Evolutionary conservation across 1,139 yeast genomes (phyloP), one percentile per base, ranked within the genome.

Genomic region (Torulaspora globosa): DNA sequence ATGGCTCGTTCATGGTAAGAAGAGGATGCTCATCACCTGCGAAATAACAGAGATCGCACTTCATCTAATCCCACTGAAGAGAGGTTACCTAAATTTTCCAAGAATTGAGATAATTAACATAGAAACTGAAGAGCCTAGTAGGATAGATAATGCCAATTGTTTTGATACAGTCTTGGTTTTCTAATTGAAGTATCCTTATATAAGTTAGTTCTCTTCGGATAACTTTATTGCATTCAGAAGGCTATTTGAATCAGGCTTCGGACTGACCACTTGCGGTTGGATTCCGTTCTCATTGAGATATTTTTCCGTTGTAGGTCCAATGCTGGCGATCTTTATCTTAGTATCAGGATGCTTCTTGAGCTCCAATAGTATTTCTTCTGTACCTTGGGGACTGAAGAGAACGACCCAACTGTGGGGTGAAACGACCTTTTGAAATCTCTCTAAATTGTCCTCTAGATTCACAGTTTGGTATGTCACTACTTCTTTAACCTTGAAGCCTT

Each of bases 361-460:
- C 52, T 71, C 70, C 10, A 74, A 68, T 2, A 85, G 76, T 6
- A 86, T 82, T 1, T 66, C 70, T 35, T 75, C 76, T 0, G 95
- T 84, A 0, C 96, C 96, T 54, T 92, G 95, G 0, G 97, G 95
- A 53, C 97, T 87, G 65, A 90, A 92, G 52, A 92, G 85, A 0
- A 89, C 84, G 5, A 89, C 70, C 95, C 95, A 85, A 43, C 70
- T 31, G n/a, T 41, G 42, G 0, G 49, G 37, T 7, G 49, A 51
- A 6, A 57, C 51, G 16, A 46, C 47, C 0, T 48, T 45, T 24
- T 50, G 23, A 54, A 77, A 80, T 43, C 75, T 68, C 0, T 62
- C 64, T 6, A 70, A 61, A 5, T 78, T 75, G 48, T 78, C 78
- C 0, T 65, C 64, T 44, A 80, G 66, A 1, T 74, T 70, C 23